Percentiles rank a stretch among this genome's conserved stretches.
Conservation (phyloP, 441 rosid species). For the Arabidopsis hybrid region DNA sequence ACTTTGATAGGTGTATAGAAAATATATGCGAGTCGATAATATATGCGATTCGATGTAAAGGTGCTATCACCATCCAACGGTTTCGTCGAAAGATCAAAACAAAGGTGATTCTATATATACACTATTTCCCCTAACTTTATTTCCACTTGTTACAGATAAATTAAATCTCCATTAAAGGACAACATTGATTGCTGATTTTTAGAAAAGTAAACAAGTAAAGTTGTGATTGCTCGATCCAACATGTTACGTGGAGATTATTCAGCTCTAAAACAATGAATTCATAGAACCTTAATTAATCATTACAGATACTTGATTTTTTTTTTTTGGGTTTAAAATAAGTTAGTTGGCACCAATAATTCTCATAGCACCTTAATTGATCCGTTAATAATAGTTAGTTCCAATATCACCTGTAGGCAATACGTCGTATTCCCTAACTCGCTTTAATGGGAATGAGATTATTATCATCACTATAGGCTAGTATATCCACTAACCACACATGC, state of each 20-base stretch:
- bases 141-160: neutral
- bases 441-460: neutral
- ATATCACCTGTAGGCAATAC: neutral
- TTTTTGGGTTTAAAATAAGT: too few species aligned
- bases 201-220: neutral
- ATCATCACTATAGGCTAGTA: neutral
- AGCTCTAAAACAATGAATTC: neutral
- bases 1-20: too few species aligned
- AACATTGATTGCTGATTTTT: neutral
- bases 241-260: neutral
- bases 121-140: neutral
- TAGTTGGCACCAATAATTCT: neutral
- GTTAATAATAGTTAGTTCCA: neutral
- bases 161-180: neutral
- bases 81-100: neutral
- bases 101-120: neutral
- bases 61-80: slow-evolving; percentile 1
- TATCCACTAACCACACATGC: neutral
- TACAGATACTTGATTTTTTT: too few species aligned
- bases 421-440: neutral
- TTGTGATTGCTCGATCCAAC: slow-evolving; percentile 3
- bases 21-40: neutral
- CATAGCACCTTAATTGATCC: neutral
- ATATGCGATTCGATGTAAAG: neutral
- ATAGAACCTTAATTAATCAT: neutral